These are phyloP conservation scores for Vaccinium corymbosum DNA, from an alignment of 148 eudicot genomes.

Conservation along the genomic window DNA sequence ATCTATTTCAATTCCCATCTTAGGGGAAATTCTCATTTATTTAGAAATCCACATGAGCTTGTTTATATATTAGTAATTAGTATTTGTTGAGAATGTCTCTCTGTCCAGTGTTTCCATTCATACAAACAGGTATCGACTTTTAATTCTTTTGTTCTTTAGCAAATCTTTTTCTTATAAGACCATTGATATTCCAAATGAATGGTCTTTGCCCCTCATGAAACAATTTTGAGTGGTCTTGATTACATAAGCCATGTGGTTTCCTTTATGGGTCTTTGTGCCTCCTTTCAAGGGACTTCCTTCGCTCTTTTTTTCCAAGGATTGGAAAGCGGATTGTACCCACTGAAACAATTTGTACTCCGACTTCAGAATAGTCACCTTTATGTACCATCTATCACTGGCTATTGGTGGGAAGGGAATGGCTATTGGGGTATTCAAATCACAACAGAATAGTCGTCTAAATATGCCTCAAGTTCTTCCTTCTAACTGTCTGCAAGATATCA, in stretches of 20 bases:
- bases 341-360: neutral
- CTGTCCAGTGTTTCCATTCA: neutral
- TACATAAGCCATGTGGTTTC: neutral
- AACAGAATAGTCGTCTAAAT: neutral
- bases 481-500: neutral
- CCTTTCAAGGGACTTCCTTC: neutral
- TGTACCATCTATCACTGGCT: too few relatives aligned
- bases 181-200: neutral
- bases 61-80: neutral
- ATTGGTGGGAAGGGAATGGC: neutral
- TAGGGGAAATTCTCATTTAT: neutral
- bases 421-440: neutral
- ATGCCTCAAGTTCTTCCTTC: neutral
- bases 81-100: neutral
- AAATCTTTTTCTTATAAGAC: neutral
- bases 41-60: neutral
- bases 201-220: neutral
- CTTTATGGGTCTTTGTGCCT: neutral
- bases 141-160: neutral
- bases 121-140: neutral
- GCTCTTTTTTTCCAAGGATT: neutral
- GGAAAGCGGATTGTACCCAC: neutral
- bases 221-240: neutral
- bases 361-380: neutral
- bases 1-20: neutral